A percentile compares a stretch with the other conserved stretches of the same genome.
These are phyloP conservation scores for Echinochloa phyllopogon DNA, from an alignment of 176 grass and related monocot genomes.

Conservation along the genomic window DNA sequence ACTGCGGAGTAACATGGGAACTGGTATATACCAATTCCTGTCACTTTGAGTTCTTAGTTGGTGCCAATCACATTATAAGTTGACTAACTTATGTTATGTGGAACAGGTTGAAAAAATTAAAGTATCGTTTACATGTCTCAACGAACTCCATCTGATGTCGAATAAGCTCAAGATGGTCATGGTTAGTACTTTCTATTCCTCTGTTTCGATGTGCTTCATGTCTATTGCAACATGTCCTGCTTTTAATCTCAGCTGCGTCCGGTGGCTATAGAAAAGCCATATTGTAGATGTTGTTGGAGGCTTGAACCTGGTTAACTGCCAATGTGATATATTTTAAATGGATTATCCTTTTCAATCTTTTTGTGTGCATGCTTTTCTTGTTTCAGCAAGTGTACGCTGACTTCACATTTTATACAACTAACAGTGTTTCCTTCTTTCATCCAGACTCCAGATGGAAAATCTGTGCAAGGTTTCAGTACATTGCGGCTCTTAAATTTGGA, in stretches of 20 bases:
- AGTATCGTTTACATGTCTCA: slow-evolving; percentile 59
- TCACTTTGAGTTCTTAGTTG: slow-evolving; percentile 2
- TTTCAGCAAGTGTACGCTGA: neutral
- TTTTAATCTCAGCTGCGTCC: slow-evolving; percentile 24
- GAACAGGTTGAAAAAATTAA: slow-evolving; percentile 84
- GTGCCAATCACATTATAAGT: slow-evolving; percentile 17
- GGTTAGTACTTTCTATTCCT: slow-evolving; percentile 48
- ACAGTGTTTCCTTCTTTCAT: slow-evolving; percentile 33
- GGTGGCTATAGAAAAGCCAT: neutral
- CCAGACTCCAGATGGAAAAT: slow-evolving; percentile 56
- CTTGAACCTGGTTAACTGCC: neutral
- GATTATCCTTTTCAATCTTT: neutral
- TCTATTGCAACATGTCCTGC: neutral
- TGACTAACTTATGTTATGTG: slow-evolving; percentile 40
- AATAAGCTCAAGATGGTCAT: slow-evolving; percentile 71
- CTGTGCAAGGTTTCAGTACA: slow-evolving; percentile 67
- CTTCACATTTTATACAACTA: slow-evolving; percentile 3
- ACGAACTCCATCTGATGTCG: slow-evolving; percentile 84
- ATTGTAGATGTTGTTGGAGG: neutral
- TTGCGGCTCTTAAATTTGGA: slow-evolving; percentile 92
- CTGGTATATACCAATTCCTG: slow-evolving; percentile 48
- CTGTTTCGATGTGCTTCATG: slow-evolving; percentile 2
- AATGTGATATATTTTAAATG: neutral
- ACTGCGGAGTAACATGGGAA: slow-evolving; percentile 78
- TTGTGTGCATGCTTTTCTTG: neutral